phyloP scores from a whole-genome alignment of 2,329 filamentous ascomycete genomes.

The Tolypocladium amazonense region DNA sequence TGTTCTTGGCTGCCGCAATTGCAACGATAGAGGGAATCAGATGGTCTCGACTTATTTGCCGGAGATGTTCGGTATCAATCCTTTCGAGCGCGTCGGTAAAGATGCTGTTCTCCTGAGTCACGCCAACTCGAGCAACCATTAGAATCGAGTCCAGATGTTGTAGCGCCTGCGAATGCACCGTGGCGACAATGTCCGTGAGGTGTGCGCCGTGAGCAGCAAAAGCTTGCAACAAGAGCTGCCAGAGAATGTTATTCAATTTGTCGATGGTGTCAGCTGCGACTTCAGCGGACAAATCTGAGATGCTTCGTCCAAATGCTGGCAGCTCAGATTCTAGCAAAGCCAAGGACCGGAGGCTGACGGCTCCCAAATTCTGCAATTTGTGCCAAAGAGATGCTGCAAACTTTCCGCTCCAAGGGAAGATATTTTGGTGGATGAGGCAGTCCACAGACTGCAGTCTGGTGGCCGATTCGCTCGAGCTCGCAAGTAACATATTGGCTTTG shows the following conservation, averaged over 20 bases:
- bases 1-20: slow-evolving; percentile 19
- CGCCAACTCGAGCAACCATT: slow-evolving; percentile 1
- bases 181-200: slow-evolving; percentile 16
- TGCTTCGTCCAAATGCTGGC: slow-evolving; percentile 45
- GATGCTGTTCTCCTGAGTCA: background rate
- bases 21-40: slow-evolving; percentile 35
- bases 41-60: slow-evolving; percentile 26
- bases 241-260: slow-evolving; percentile 37
- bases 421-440: slow-evolving; percentile 28
- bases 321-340: slow-evolving; percentile 55
- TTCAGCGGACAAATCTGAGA: slow-evolving; percentile 37
- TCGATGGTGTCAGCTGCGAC: slow-evolving; percentile 38
- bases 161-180: slow-evolving; percentile 14
- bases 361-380: slow-evolving; percentile 38
- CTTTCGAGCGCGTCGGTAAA: slow-evolving; percentile 13
- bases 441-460: slow-evolving; percentile 36
- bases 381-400: slow-evolving; percentile 37
- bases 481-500: slow-evolving; percentile 20
- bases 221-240: slow-evolving; percentile 31
- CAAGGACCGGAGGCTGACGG: slow-evolving; percentile 49
- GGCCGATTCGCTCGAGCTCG: slow-evolving; percentile 23
- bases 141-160: slow-evolving; percentile 7
- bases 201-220: slow-evolving; percentile 26
- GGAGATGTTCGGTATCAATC: slow-evolving; percentile 25
- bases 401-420: slow-evolving; percentile 29